Percentiles rank a stretch among this genome's conserved stretches.
phyloP scores from a whole-genome alignment of 306 rosid species.

The Casuarina equisetifolia region DNA sequence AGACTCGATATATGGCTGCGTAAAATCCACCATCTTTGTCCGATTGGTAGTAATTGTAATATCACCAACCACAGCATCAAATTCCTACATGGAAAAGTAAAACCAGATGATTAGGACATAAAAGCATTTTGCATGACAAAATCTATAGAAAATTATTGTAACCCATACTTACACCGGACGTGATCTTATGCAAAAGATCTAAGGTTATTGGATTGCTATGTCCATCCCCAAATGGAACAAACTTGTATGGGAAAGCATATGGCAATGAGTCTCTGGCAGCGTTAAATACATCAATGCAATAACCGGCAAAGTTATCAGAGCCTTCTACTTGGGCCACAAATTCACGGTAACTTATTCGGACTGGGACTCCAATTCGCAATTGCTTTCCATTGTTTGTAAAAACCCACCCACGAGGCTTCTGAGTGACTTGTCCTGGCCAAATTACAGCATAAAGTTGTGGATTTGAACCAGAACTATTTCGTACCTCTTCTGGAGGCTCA shows the following conservation, averaged over 20 bases:
- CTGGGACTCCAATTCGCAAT: conserved; percentile 77
- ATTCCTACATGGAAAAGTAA: conserved; percentile 50
- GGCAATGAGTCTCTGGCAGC: conserved; percentile 33
- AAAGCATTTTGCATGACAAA: neutral
- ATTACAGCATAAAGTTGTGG: conserved; percentile 45
- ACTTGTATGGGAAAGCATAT: conserved; percentile 29
- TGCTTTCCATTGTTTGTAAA: conserved; percentile 81
- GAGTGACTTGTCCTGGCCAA: conserved; percentile 79
- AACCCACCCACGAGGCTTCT: conserved; percentile 93
- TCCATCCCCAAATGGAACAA: conserved; percentile 37
- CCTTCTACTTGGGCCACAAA: conserved; percentile 50
- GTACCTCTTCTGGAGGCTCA: conserved; percentile 55
- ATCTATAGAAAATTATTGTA: neutral
- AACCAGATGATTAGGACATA: conserved; percentile 14
- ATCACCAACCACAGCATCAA: conserved; percentile 86
- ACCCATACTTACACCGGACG: conserved; percentile 29
- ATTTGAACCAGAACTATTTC: conserved; percentile 40
- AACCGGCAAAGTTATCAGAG: conserved; percentile 66
- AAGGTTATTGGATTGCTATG: conserved; percentile 6
- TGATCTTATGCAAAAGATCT: conserved; percentile 44
- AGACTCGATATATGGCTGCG: conserved; percentile 90
- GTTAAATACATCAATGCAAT: conserved; percentile 52
- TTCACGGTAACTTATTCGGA: conserved; percentile 53
- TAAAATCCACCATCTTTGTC: conserved; percentile 89
- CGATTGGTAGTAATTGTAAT: conserved; percentile 78